Conservation (phyloP, 139 green algal species). For the Diplosphaera chodatii region DNA sequence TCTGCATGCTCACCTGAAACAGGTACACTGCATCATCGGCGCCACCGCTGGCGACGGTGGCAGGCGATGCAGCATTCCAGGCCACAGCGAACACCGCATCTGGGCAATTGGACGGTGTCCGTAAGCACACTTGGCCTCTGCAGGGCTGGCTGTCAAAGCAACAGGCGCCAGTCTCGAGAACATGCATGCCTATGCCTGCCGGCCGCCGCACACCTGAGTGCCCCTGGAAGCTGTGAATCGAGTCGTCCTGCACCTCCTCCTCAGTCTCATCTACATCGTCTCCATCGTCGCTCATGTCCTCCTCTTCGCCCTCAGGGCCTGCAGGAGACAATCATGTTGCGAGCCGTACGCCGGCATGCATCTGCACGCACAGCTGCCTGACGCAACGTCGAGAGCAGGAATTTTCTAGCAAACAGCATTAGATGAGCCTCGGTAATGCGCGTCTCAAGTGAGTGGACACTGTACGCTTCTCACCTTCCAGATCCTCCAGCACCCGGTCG, state of each 20-base stretch:
- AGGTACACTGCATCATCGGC: conserved; percentile 72
- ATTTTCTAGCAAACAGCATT: neutral
- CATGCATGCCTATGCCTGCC: neutral
- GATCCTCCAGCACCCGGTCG: conserved; percentile 1
- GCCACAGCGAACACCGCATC: conserved; percentile 69
- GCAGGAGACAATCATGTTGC: neutral
- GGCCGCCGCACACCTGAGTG: conserved; percentile 35
- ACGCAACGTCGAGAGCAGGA: neutral
- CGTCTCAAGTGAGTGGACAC: too few relatives aligned
- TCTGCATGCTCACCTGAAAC: conserved; percentile 42
- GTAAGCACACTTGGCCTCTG: neutral
- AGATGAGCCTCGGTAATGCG: neutral
- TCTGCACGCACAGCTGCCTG: neutral
- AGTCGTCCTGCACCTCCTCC: conserved; percentile 41
- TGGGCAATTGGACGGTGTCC: conserved; percentile 8
- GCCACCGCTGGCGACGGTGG: conserved; percentile 70
- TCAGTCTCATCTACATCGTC: neutral
- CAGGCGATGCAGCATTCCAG: conserved; percentile 49
- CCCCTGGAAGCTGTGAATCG: conserved; percentile 57
- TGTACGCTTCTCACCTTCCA: neutral
- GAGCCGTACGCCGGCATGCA: neutral
- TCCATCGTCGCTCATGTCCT: conserved; percentile 6
- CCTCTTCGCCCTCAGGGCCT: conserved; percentile 21
- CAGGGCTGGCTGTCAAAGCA: neutral
- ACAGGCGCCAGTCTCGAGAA: neutral